Evolutionary conservation across 1,139 yeast species (phyloP), one percentile per base, ranked within the genome.

Genomic region (Debaryomycetaceae sp.): DNA sequence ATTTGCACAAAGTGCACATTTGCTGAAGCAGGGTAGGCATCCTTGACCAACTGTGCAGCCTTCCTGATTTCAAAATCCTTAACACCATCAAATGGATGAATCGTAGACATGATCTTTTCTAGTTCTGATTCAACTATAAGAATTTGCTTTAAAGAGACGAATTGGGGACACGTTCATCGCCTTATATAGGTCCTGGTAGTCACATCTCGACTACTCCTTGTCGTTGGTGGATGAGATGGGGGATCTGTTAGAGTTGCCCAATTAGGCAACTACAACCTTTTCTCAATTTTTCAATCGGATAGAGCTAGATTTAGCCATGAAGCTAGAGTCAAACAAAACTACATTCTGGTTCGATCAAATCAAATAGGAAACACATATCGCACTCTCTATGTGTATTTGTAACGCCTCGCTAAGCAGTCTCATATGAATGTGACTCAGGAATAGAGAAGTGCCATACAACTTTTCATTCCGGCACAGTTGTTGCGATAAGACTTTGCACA

Each of bases 1-100:
- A 86, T 69, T 56, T 80, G 87, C 51, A 81, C 79, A 65, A 87
- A 83, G 63, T 83, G 91, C 37, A 86, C 75, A 42, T 66, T 56
- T 41, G 66, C 76, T 18, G 57, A 49, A 6, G 77, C 75, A 18
- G 74, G 64, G 47, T 78, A 67, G 42, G 79, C 63, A 56, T 78
- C 83, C 61, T 81, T 81, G 61, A 83, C 65, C 44, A 82, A 71
- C 61, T 78, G 79, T 38, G 87, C 66, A 33, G 91, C 82, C 48
- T 71, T 63, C 58, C 76, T 72, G 55, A 85, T 67, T 68, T 87
- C 95, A 41, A 63, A 73, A 46, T 79, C 85, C 38, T 78, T 71
- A 49, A 83, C 81, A 41, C 86, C 75, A 57, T 84, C 92, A 53
- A 86, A 82, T 37, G 83, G 83, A 56, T 78, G 83, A 34, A 56